Conservation (phyloP, 176 grass and related monocot genomes). For the Triticum turgidum region DNA sequence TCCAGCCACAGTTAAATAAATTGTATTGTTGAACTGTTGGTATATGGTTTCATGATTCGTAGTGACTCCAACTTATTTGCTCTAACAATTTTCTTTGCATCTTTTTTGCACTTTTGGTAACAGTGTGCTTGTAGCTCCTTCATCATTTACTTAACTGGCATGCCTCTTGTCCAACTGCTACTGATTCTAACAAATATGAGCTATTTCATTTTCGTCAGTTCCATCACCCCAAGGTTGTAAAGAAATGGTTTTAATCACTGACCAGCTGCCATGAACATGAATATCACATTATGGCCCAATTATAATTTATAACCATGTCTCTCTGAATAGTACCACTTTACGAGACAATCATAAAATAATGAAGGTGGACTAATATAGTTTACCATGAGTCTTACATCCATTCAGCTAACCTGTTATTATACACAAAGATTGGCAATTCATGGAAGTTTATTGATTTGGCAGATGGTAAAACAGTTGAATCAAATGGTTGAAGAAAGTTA, state of each 20-base stretch:
- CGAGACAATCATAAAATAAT: conserved; percentile 6
- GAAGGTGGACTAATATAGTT: not conserved
- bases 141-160: not conserved
- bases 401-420: not conserved
- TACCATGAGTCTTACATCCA: not conserved
- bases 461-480: conserved; percentile 64
- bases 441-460: conserved; percentile 25
- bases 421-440: conserved; percentile 4
- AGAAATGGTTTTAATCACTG: conserved; percentile 22
- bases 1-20: conserved; percentile 4
- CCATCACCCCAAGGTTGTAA: not conserved
- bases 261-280: not conserved
- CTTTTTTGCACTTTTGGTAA: conserved; percentile 10
- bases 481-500: conserved; percentile 23
- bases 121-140: conserved; percentile 13
- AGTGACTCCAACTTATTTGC: not conserved
- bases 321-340: conserved; percentile 16
- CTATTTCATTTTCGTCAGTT: not conserved
- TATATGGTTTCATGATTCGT: not conserved
- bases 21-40: not conserved
- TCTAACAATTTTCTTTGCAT: not conserved
- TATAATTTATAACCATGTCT: conserved; percentile 6
- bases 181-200: not conserved
- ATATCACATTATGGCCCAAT: not conserved
- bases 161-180: not conserved